Evolutionary conservation across 768 basidiomycete genomes (phyloP).

Genomic region (Asterophora parasitica): DNA sequence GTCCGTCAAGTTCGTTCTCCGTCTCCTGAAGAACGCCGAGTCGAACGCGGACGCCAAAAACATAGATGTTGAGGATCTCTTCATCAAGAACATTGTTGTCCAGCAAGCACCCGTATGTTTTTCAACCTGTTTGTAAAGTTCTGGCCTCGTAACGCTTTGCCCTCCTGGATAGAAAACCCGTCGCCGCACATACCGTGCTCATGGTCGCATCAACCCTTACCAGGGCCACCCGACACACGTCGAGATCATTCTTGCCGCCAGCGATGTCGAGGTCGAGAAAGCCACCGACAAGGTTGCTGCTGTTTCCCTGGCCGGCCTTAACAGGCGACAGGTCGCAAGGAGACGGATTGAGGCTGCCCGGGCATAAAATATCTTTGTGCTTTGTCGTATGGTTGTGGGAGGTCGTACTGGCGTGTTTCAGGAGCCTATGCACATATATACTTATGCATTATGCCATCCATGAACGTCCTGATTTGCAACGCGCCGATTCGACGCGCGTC

Average conservation of each 20-base stretch:
- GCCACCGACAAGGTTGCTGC: slow-evolving; percentile 73
- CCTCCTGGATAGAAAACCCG: slow-evolving; percentile 74
- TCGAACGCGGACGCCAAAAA: slow-evolving; percentile 98
- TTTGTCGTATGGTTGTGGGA: slow-evolving; percentile 3
- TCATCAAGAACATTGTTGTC: slow-evolving; percentile 95
- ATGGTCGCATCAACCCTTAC: slow-evolving; percentile 98
- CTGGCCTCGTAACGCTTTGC: slow-evolving; percentile 7
- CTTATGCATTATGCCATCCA: slow-evolving; percentile 21
- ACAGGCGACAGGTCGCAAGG: slow-evolving; percentile 83
- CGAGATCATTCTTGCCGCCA: slow-evolving; percentile 84
- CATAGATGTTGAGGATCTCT: slow-evolving; percentile 86
- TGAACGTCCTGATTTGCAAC: slow-evolving; percentile 11
- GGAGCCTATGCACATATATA: slow-evolving; percentile 17
- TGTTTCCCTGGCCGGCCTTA: slow-evolving; percentile 58
- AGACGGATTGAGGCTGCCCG: slow-evolving; percentile 85
- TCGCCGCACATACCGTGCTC: slow-evolving; percentile 97
- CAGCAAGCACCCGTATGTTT: slow-evolving; percentile 94
- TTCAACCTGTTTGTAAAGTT: background rate
- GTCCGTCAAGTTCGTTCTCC: slow-evolving; percentile 91
- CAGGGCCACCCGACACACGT: slow-evolving; percentile 97
- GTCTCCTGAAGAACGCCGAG: slow-evolving; percentile 97
- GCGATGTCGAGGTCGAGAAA: slow-evolving; percentile 84
- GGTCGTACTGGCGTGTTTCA: slow-evolving; percentile 15
- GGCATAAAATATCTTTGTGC: slow-evolving; percentile 23
- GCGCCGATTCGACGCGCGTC: slow-evolving; percentile 1